These are phyloP conservation scores for Pichia phayaonensis DNA, from an alignment of 805 yeast species.

Conservation along the genomic window DNA sequence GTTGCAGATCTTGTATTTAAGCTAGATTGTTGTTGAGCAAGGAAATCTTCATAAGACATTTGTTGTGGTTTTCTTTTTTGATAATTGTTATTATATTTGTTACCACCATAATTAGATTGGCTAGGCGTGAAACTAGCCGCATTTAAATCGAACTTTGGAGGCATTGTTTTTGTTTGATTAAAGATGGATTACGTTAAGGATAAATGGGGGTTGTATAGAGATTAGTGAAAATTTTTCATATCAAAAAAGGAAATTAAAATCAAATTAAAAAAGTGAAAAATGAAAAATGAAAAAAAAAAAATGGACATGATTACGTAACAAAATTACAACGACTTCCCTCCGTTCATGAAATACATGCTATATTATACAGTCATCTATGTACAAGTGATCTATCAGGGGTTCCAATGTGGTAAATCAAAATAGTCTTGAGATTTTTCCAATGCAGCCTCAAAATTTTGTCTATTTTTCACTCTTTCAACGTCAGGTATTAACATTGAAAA, in stretches of 20 bases:
- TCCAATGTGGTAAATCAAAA: slow-evolving; percentile 9
- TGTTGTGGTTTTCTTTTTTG: slow-evolving; percentile 13
- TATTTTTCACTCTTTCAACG: neutral
- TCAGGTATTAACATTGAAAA: slow-evolving; percentile 1
- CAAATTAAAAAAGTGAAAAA: neutral
- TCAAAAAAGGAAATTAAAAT: too few species aligned
- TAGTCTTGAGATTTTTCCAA: slow-evolving; percentile 1
- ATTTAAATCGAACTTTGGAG: slow-evolving; percentile 35
- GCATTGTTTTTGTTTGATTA: slow-evolving; percentile 19
- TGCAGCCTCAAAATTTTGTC: neutral
- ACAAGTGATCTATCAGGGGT: neutral
- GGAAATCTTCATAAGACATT: slow-evolving; percentile 42
- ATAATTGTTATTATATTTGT: slow-evolving; percentile 12
- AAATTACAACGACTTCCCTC: neutral
- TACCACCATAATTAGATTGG: slow-evolving; percentile 1
- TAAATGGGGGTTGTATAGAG: neutral
- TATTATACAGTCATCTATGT: neutral
- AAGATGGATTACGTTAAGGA: neutral
- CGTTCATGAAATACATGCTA: neutral
- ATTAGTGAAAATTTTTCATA: neutral
- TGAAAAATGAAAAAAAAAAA: neutral
- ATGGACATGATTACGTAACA: neutral
- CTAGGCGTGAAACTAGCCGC: slow-evolving; percentile 27
- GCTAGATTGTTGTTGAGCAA: slow-evolving; percentile 20
- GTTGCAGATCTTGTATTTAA: slow-evolving; percentile 11